A percentile compares a stretch with the other conserved stretches of the same genome.
Conservation (phyloP, 192 early-diverging fungal species). For the Coemansia sp. region DNA sequence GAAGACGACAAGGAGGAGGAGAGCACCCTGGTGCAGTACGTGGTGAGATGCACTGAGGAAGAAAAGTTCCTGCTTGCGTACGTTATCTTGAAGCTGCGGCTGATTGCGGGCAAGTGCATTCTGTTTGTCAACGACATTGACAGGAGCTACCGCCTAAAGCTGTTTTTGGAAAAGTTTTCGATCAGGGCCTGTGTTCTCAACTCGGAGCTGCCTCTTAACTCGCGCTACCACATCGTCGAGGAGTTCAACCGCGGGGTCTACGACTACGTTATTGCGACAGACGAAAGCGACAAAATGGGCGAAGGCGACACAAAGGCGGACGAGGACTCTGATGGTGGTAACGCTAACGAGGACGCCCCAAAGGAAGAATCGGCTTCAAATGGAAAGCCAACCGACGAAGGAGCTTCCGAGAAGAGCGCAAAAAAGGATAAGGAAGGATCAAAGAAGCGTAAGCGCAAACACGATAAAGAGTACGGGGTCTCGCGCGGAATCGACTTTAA, state of each 20-base stretch:
- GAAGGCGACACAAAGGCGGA: conserved; percentile 62
- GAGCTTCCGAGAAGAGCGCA: conserved; percentile 17
- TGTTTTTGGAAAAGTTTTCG: conserved; percentile 97
- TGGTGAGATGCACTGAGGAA: conserved; percentile 67
- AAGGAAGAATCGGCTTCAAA: conserved; percentile 22
- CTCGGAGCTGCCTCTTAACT: conserved; percentile 91
- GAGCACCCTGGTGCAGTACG: conserved; percentile 72
- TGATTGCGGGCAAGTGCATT: conserved; percentile 88
- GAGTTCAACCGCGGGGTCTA: conserved; percentile 97
- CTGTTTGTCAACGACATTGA: conserved; percentile 98
- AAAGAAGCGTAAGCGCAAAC: conserved; percentile 52
- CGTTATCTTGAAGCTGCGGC: conserved; percentile 85
- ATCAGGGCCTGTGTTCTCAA: conserved; percentile 90
- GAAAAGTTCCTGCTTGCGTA: conserved; percentile 89
- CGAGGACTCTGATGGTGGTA: conserved; percentile 48
- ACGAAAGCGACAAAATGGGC: conserved; percentile 73
- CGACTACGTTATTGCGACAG: conserved; percentile 94
- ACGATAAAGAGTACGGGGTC: conserved; percentile 90
- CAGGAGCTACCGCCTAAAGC: conserved; percentile 82
- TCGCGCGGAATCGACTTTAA: conserved; percentile 96
- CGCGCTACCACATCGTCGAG: conserved; percentile 90
- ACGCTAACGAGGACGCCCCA: conserved; percentile 20
- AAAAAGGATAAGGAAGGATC: conserved; percentile 33
- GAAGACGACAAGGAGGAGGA: conserved; percentile 69
- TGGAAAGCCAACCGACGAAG: conserved; percentile 25